Conservation (phyloP, 176 grass and related monocot species). For the Calamus simplicifolius region DNA sequence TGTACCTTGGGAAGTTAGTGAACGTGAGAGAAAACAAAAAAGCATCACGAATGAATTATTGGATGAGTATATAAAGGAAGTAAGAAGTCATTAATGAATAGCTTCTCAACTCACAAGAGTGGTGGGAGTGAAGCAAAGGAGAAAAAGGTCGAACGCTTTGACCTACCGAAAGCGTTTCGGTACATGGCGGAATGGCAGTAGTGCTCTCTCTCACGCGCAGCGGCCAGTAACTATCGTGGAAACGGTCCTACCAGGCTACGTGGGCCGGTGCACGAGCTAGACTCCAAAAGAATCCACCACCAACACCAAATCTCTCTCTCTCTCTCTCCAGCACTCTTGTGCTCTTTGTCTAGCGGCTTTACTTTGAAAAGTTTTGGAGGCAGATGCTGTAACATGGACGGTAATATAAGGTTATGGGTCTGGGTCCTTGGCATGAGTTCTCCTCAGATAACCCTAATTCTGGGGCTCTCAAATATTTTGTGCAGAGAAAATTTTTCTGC, state of each 20-base stretch:
- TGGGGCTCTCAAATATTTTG: slow-evolving; percentile 2
- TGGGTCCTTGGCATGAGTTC: neutral
- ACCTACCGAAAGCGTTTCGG: too few relatives aligned
- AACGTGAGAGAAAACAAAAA: neutral
- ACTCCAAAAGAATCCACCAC: neutral
- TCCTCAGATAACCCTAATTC: neutral
- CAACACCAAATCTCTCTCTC: neutral
- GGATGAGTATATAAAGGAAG: neutral
- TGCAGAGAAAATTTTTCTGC: too few relatives aligned
- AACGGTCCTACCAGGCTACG: neutral
- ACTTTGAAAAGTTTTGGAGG: neutral
- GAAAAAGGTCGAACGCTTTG: too few relatives aligned
- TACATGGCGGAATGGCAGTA: too few relatives aligned
- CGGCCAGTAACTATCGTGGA: neutral
- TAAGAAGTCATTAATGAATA: neutral
- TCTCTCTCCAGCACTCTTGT: neutral
- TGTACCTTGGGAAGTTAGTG: neutral
- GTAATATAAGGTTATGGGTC: neutral
- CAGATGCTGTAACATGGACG: neutral
- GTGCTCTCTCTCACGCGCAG: neutral
- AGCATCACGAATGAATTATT: neutral
- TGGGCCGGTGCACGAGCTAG: slow-evolving; percentile 18
- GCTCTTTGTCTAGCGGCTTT: neutral
- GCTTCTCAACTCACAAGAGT: slow-evolving; percentile 1
- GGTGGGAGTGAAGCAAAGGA: neutral